These are phyloP conservation scores for Eimeria mitis DNA, from an alignment of 169 alveolate species.

Conservation along the genomic window DNA sequence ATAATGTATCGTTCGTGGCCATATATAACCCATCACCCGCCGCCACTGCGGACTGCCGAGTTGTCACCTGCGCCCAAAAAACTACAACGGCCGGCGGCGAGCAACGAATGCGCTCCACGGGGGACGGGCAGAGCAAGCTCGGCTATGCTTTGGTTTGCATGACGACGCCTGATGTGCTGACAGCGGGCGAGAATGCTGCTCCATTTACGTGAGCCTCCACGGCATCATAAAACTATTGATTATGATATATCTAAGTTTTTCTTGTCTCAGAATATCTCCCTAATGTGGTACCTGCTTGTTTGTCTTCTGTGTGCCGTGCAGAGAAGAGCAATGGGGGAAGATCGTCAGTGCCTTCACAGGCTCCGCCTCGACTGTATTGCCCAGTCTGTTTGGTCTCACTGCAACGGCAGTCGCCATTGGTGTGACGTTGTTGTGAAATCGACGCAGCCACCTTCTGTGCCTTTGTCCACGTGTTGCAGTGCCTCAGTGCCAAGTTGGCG, in stretches of 20 bases:
- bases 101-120: too few relatives aligned
- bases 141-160: constrained; percentile 8
- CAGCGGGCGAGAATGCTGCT: background rate
- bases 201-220: background rate
- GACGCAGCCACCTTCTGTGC: background rate
- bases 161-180: background rate
- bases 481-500: too few relatives aligned
- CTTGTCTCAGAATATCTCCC: background rate
- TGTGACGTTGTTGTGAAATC: background rate
- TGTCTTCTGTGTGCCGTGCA: background rate
- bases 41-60: background rate
- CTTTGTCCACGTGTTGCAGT: too few relatives aligned
- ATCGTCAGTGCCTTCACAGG: background rate
- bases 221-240: too few relatives aligned
- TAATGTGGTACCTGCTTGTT: background rate
- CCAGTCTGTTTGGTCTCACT: background rate
- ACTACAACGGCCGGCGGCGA: background rate
- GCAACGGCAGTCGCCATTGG: background rate
- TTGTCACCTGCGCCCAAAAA: background rate
- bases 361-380: background rate
- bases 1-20: background rate
- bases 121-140: too few relatives aligned
- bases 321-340: background rate
- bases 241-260: too few relatives aligned
- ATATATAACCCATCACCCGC: background rate